A percentile compares a stretch with the other conserved stretches of the same genome.
These are phyloP conservation scores for Trichoderma oligosporum DNA, from an alignment of 2,329 filamentous ascomycete genomes.

Conservation along the genomic window DNA sequence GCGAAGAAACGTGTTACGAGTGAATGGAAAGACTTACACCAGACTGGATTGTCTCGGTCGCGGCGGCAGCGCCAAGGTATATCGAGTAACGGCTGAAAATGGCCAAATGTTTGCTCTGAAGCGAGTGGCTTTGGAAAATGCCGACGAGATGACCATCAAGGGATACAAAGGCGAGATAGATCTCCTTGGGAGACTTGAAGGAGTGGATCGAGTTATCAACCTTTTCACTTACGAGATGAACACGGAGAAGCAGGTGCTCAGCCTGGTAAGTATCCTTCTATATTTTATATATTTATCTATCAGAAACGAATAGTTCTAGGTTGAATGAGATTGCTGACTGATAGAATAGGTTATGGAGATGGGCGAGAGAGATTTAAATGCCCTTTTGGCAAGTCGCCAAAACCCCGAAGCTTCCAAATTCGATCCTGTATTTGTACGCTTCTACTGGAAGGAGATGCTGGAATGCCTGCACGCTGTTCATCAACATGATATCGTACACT, in stretches of 20 bases:
- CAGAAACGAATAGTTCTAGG: neutral
- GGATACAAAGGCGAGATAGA: constrained; percentile 97
- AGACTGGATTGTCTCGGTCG: constrained; percentile 86
- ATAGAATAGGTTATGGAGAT: constrained; percentile 81
- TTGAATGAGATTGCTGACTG: neutral
- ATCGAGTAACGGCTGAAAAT: constrained; percentile 94
- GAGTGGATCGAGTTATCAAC: constrained; percentile 85
- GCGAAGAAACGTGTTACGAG: constrained; percentile 75
- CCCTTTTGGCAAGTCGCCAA: constrained; percentile 70
- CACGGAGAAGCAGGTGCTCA: constrained; percentile 82
- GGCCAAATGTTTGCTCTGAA: constrained; percentile 94
- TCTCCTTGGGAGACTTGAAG: constrained; percentile 73
- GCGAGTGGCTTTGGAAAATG: constrained; percentile 83
- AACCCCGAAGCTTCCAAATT: constrained; percentile 71
- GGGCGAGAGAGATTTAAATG: constrained; percentile 89
- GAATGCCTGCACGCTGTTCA: constrained; percentile 91
- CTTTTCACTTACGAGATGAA: constrained; percentile 93
- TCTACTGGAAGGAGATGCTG: constrained; percentile 99
- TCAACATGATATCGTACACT: constrained; percentile 87
- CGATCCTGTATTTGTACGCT: constrained; percentile 88
- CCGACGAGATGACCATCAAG: constrained; percentile 75
- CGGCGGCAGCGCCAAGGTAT: constrained; percentile 91
- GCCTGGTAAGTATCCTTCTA: constrained; percentile 58
- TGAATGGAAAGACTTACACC: constrained; percentile 90
- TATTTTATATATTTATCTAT: neutral